Conservation (phyloP, 345 rosid species). For the Toxicodendron radicans region DNA sequence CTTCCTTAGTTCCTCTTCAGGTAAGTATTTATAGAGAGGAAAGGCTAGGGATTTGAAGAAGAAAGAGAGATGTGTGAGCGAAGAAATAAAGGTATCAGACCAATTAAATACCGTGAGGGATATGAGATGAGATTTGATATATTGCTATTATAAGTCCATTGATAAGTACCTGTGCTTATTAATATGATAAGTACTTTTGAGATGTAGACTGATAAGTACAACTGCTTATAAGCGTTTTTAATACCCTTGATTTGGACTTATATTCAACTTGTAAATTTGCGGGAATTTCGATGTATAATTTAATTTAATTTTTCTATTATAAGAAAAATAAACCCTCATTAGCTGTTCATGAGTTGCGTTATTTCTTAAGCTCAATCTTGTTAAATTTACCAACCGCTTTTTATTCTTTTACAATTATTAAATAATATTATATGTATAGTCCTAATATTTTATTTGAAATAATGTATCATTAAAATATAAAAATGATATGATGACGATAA, state of each 20-base stretch:
- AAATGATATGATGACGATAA: no score
- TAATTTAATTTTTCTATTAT: no score
- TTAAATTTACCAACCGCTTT: no score
- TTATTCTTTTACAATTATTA: no score
- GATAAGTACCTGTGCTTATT: accelerated
- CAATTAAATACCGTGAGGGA: slow-evolving; percentile 40
- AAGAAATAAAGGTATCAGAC: slow-evolving; percentile 29
- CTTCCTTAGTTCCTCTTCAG: slow-evolving; percentile 18
- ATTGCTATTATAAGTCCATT: not conserved
- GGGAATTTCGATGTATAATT: not conserved
- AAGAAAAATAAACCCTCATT: no score
- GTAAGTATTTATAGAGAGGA: slow-evolving; percentile 46
- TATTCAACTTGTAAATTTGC: not conserved
- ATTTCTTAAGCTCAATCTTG: no score
- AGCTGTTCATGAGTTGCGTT: no score
- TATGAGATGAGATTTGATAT: slow-evolving; percentile 34
- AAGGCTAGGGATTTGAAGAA: slow-evolving; percentile 50
- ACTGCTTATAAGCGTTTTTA: accelerated
- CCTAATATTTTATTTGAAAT: no score
- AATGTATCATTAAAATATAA: no score
- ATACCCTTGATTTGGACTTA: slow-evolving; percentile 5
- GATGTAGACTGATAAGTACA: not conserved
- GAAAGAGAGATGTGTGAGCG: slow-evolving; percentile 18
- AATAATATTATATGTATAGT: no score
- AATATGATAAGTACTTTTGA: not conserved